Conservation (phyloP, 2,329 filamentous ascomycete species). For the Penicillium sp. region DNA sequence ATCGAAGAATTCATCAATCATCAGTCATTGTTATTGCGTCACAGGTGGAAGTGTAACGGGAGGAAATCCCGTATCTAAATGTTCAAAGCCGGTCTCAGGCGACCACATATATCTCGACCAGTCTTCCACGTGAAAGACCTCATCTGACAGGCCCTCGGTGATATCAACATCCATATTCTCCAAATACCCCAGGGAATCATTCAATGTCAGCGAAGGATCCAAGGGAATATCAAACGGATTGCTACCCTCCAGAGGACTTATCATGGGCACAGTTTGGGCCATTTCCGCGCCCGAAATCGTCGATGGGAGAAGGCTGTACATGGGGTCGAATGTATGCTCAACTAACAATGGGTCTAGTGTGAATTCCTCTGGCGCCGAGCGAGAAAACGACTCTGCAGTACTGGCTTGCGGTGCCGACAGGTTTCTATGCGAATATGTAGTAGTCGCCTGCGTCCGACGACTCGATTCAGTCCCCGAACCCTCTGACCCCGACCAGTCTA, state of each 20-base stretch:
- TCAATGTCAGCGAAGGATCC: slow-evolving; percentile 20
- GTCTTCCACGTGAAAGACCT: slow-evolving; percentile 27
- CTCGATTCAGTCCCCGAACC: slow-evolving; percentile 13
- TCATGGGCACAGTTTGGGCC: slow-evolving; percentile 15
- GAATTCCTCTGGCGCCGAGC: slow-evolving; percentile 13
- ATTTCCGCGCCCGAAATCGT: slow-evolving; percentile 5
- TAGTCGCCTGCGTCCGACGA: background rate
- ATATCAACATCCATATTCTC: slow-evolving; percentile 26
- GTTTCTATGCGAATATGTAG: background rate
- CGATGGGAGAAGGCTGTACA: slow-evolving; percentile 20
- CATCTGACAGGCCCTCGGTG: slow-evolving; percentile 21
- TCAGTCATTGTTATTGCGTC: slow-evolving; percentile 27
- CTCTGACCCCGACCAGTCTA: slow-evolving; percentile 26
- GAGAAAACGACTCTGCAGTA: slow-evolving; percentile 1
- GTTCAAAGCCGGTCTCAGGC: slow-evolving; percentile 28
- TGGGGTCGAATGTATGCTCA: slow-evolving; percentile 21
- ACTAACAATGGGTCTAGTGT: slow-evolving; percentile 13
- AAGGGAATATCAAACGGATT: slow-evolving; percentile 28
- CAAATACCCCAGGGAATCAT: slow-evolving; percentile 18
- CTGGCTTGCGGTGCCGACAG: background rate
- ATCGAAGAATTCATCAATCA: slow-evolving; percentile 24
- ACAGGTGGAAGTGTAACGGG: slow-evolving; percentile 14
- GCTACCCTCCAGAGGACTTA: slow-evolving; percentile 22
- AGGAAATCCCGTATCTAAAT: slow-evolving; percentile 27
- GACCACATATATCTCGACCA: slow-evolving; percentile 33